Base-by-base conservation (phyloP, 805 yeast genomes). In the Wickerhamiella azyma region DNA sequence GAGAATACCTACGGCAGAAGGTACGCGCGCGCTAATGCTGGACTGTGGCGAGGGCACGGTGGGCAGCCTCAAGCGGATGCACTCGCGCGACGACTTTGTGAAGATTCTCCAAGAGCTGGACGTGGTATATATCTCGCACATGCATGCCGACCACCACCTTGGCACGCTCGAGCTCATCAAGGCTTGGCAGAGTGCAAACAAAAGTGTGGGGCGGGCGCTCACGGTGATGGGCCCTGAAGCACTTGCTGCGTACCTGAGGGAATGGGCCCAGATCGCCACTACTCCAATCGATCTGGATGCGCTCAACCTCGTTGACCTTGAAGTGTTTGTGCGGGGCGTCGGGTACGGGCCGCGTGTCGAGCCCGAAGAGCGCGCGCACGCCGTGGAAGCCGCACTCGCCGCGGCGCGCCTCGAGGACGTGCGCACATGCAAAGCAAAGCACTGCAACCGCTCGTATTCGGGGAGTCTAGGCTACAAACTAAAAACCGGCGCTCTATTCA, bases 31-130 rank as follows among this genome's bases (percentile, higher is more conserved):
- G 2, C 59, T 83, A 0, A 54, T 92, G 18, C 64, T 92, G 32
- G 99, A 92, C 63, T 94, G 92, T n/a, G 99, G 99, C 14, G 99
- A 92, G 59, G 86, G 85, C 49, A 85, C 97, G 0, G 55, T 81
- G 18, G 95, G 94, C 1, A 65, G 83, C 0, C 62, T 92, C 50
- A 59, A 66, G 28, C 72, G 97, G 53, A 67, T 75, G 47, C 76
- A 76, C 50, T 78, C 79, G 0, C 66, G 68, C 9, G 66, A 65
- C 1, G 70, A 70, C 14, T 51, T 67, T 1, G 55, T 56, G 2
- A 56, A 58, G 18, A 62, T 81, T 2, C 68, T 88, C 51, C 52
- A 63, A 36, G 94, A 88, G 55, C 63, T 88, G 48, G 66, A 72
- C 28, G 48, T 84, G 45, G 66, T 89, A 17, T 83, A 75, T 56